Base-by-base conservation (phyloP, 1,139 yeast species). In the Taphrina betulina region DNA sequence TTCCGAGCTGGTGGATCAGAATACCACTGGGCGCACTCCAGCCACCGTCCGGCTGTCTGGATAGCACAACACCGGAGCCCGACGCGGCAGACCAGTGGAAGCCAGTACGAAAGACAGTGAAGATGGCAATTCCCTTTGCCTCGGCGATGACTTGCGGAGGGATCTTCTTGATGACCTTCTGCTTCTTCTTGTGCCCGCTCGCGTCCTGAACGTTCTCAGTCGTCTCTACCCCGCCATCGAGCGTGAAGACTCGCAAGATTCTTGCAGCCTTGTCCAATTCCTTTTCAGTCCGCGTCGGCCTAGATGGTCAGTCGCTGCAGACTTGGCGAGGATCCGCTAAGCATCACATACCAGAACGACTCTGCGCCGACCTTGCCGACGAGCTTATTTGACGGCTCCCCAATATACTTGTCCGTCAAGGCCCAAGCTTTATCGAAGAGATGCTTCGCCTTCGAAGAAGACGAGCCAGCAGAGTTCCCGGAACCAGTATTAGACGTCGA, bases 101-200 rank as follows among this genome's bases (percentile, higher is more conserved):
- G 1, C 56, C 56, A 16, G 56, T 34, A n/a, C 56, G 10, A 28
- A 43, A 44, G 41, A 42, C 38, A 16, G 56, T 52, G 28, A 52
- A 41, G 31, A 52, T 28, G 24, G 56, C 56, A 10, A 52, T 43
- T 8, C 56, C 56, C 33, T 52, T 42, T 3, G 56, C 56, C 23
- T 42, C 36, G 28, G 19, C 22, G 10, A 42, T 17, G 1, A 35
- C 56, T n/a, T 29, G 36, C 16, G 43, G 40, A 7, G 54, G 54
- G 16, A 50, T 50, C 41, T 31, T 28, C 22, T 40, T 50, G 53
- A 26, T 26, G 31, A 26, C 31, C 31, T 12, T 34, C 19, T 34
- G 37, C 37, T 34, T 10, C 19, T 34, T 34, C 37, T 34, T 34
- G 19, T 34, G 37, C 14, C 37, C 37, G n/a, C 14, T 14, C 14